Percentiles rank a stretch among this genome's conserved stretches.
These are phyloP conservation scores for Penicillium ochrochloron DNA, from an alignment of 495 filamentous ascomycete species.

Conservation along the genomic window DNA sequence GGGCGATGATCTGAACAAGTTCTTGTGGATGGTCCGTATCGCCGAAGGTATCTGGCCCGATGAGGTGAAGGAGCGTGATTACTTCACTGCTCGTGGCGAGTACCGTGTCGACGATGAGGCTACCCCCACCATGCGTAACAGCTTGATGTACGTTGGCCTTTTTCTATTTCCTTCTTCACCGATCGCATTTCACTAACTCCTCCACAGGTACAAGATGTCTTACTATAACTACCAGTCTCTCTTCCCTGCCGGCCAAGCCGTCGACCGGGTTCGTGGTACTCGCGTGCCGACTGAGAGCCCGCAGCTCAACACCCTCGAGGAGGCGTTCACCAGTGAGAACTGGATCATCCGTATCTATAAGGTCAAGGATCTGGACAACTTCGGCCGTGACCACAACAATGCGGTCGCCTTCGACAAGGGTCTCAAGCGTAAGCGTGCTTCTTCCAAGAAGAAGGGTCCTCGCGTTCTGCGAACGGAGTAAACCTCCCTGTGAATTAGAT, in stretches of 20 bases:
- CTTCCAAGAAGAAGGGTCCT: conserved; percentile 76
- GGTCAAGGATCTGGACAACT: conserved; percentile 97
- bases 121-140: conserved; percentile 98
- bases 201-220: conserved; percentile 97
- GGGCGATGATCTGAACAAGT: conserved; percentile 99
- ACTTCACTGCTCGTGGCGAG: conserved; percentile 93
- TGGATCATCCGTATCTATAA: conserved; percentile 99
- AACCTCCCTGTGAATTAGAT: conserved; percentile 20
- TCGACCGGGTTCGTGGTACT: conserved; percentile 84
- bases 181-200: conserved; percentile 40
- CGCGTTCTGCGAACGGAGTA: conserved; percentile 85
- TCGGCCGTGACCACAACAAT: conserved; percentile 84
- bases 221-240: conserved; percentile 96
- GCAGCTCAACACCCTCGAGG: conserved; percentile 85
- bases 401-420: conserved; percentile 90
- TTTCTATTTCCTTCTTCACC: not conserved
- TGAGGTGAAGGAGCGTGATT: conserved; percentile 96
- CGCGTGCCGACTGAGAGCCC: conserved; percentile 86
- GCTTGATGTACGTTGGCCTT: conserved; percentile 77
- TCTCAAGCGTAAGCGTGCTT: conserved; percentile 88
- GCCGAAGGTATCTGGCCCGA: conserved; percentile 99
- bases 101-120: conserved; percentile 94
- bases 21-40: conserved; percentile 99
- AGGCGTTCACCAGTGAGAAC: conserved; percentile 99
- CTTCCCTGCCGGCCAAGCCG: conserved; percentile 89